Evolutionary conservation across 345 rosid genomes (phyloP), one percentile per base, ranked within the genome.

Genomic region (Melaleuca alternifolia): DNA sequence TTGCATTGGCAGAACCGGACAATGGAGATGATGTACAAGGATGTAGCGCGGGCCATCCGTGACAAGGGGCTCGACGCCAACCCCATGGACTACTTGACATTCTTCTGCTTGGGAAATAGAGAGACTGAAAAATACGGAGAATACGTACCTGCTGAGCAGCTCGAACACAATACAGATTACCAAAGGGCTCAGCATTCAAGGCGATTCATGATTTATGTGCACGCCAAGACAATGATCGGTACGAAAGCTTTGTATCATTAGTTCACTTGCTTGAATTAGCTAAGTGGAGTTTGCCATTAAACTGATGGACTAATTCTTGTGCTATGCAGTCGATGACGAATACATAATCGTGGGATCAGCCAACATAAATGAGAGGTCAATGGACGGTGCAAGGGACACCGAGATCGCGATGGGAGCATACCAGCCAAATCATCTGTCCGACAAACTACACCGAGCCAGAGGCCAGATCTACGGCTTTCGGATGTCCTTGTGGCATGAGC

Each of bases 201-300:
- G 83, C 90, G 95, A 24, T 91, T 91, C 88, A 92, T 93, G 95
- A 93, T 94, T 87, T 92, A 92, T 86, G 91, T 93, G 46, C 96
- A 94, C 85, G 89, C 96, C 83, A 93, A 92, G 89, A 88, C 89
- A 89, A 92, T 92, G 93, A 92, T 94, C 26, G 94, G 94, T 91
- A 91, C 88, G 71, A 48, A 51, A n/a, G 46, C 83, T 56, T 24
- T 28, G 26, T 18, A 65, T 50, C 59, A 5, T 65, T 7, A 18
- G 41, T 11, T 54, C 51, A 21, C 52, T 62, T 13, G 65, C n/a
- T 46, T 33, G 44, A 57, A 23, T 23, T n/a, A 15, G 56, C 20
- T 37, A 21, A 16, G 61, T 33, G 11, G 44, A 21, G 46, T 84
- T 6, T 30, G 48, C 62, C 11, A 23, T 54, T 59, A 44, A 54